A percentile compares a stretch with the other conserved stretches of the same genome.
phyloP scores from a whole-genome alignment of 257 asterid genomes.

The Nicotiana obtusifolia region DNA sequence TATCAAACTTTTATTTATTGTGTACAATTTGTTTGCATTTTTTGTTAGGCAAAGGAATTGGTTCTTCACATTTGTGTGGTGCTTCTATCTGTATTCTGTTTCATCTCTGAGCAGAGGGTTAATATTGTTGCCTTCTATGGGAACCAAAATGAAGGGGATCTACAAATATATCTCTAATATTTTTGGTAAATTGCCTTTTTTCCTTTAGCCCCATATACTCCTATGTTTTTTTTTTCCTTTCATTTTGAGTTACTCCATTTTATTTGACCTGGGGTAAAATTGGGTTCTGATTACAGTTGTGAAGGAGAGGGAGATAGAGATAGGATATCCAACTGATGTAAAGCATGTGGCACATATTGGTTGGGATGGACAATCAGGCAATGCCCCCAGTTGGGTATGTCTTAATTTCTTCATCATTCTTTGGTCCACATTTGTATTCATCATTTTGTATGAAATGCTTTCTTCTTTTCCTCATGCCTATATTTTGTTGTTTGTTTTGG shows the following conservation, averaged over 20 bases:
- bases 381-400: conserved; percentile 86
- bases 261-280: not conserved
- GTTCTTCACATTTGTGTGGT: conserved; percentile 14
- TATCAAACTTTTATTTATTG: not conserved
- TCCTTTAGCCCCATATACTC: not conserved
- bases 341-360: conserved; percentile 92
- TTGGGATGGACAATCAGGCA: conserved; percentile 75
- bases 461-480: not conserved
- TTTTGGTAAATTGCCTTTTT: conserved; percentile 41
- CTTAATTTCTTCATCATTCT: not conserved
- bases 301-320: conserved; percentile 80
- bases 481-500: conserved; percentile 1
- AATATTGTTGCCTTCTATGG: conserved; percentile 28
- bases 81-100: conserved; percentile 23
- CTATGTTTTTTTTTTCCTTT: too few relatives aligned
- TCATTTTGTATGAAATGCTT: not conserved
- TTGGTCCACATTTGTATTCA: not conserved
- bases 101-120: conserved; percentile 21
- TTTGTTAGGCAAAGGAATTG: conserved; percentile 31
- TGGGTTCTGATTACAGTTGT: conserved; percentile 19
- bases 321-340: conserved; percentile 81
- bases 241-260: not conserved
- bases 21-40: conserved; percentile 20
- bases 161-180: conserved; percentile 65
- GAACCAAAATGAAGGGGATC: conserved; percentile 70